Percentiles rank a stretch among this genome's conserved stretches.
Conservation (phyloP, 495 filamentous ascomycete genomes). For the Xylaria longipes region DNA sequence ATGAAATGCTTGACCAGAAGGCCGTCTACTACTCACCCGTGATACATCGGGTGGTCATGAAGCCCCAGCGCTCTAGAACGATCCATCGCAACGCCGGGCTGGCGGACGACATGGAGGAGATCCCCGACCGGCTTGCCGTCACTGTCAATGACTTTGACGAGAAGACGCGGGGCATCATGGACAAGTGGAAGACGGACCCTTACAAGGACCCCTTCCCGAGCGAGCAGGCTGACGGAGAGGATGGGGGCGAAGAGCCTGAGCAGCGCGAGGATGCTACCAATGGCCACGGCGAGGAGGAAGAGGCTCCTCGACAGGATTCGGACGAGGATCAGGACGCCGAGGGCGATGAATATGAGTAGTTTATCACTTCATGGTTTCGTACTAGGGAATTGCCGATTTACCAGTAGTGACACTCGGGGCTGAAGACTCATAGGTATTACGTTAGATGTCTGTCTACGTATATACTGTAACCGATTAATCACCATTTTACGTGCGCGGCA, state of each 20-base stretch:
- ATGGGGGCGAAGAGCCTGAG: slow-evolving; percentile 19
- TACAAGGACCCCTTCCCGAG: slow-evolving; percentile 30
- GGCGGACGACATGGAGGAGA: slow-evolving; percentile 46
- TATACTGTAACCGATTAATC: background rate
- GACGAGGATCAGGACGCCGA: slow-evolving; percentile 45
- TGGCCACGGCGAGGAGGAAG: slow-evolving; percentile 37
- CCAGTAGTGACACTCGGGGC: background rate
- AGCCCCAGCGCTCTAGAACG: slow-evolving; percentile 62
- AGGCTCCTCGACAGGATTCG: slow-evolving; percentile 44
- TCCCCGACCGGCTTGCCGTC: slow-evolving; percentile 54
- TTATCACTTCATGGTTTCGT: background rate
- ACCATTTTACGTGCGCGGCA: background rate
- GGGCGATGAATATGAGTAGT: slow-evolving; percentile 35
- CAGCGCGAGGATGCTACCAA: slow-evolving; percentile 21
- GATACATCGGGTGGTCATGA: slow-evolving; percentile 65
- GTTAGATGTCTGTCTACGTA: background rate
- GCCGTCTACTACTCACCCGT: slow-evolving; percentile 93
- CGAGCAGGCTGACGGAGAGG: slow-evolving; percentile 39
- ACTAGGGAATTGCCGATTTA: background rate
- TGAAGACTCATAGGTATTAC: background rate
- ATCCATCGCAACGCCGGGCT: slow-evolving; percentile 55
- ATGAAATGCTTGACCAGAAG: slow-evolving; percentile 55
- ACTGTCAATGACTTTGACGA: slow-evolving; percentile 50
- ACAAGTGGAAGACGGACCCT: slow-evolving; percentile 48
- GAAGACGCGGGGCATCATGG: slow-evolving; percentile 46